A percentile compares a stretch with the other conserved stretches of the same genome.
These are phyloP conservation scores for Suhomyces sp. DNA, from an alignment of 805 yeast species.

Conservation along the genomic window DNA sequence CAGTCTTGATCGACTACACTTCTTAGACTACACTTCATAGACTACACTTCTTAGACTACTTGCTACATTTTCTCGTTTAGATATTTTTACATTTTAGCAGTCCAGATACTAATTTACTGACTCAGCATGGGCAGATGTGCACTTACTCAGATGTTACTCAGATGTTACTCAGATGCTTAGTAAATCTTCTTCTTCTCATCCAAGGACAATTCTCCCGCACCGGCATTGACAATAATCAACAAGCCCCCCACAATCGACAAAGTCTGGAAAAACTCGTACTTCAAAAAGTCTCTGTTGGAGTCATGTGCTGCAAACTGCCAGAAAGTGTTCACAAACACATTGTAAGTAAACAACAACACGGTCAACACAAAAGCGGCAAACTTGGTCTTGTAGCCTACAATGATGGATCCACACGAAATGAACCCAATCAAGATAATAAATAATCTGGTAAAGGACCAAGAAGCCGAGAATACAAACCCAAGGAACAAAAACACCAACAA, in stretches of 20 bases:
- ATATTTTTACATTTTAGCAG: too few relatives aligned
- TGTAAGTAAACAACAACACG: conserved; percentile 68
- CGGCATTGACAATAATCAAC: conserved; percentile 85
- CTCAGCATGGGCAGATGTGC: too few relatives aligned
- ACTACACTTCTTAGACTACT: too few relatives aligned
- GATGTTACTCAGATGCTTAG: too few relatives aligned
- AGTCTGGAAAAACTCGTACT: conserved; percentile 93
- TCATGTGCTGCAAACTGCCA: conserved; percentile 75
- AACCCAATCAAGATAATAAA: conserved; percentile 69
- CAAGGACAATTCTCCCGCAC: conserved; percentile 90
- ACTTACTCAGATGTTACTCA: too few relatives aligned
- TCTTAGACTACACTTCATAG: too few relatives aligned
- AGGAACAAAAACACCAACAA: conserved; percentile 79
- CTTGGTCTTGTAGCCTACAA: conserved; percentile 90
- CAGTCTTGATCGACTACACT: too few relatives aligned
- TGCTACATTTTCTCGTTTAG: too few relatives aligned
- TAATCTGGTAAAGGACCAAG: conserved; percentile 65
- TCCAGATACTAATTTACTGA: too few relatives aligned
- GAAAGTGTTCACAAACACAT: conserved; percentile 78
- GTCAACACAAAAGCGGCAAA: conserved; percentile 75
- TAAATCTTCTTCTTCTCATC: conserved; percentile 95
- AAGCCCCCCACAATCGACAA: conserved; percentile 93
- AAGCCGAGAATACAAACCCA: conserved; percentile 75
- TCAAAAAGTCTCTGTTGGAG: conserved; percentile 80
- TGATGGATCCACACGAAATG: conserved; percentile 68